Percentiles rank a stretch among this genome's conserved stretches.
These are phyloP conservation scores for Sideroxylon spinosum DNA, from an alignment of 179 eudicot genomes.

Conservation along the genomic window DNA sequence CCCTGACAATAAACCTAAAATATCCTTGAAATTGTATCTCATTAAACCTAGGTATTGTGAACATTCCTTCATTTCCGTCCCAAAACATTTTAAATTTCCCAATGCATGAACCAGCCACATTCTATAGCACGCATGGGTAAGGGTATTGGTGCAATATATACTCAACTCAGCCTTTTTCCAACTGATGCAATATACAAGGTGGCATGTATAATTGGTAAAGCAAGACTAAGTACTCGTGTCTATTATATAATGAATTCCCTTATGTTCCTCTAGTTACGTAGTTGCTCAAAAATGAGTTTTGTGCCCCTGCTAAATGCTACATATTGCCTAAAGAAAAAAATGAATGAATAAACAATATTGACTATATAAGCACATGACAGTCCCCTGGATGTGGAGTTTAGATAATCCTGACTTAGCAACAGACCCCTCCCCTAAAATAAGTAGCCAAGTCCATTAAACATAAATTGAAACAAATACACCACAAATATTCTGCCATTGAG, in stretches of 20 bases:
- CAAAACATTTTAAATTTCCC: no score
- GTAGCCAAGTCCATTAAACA: slow-evolving; percentile 6
- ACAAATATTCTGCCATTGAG: background rate
- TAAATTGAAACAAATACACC: background rate
- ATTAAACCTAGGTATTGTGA: no score
- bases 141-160: no score
- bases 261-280: background rate
- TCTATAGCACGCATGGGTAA: no score
- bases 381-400: background rate
- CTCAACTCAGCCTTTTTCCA: no score
- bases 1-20: no score
- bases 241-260: background rate
- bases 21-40: no score
- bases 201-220: no score
- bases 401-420: background rate
- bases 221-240: background rate
- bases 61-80: no score
- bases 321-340: background rate
- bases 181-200: no score
- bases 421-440: slow-evolving; percentile 1
- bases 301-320: background rate
- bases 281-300: background rate
- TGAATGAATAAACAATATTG: background rate
- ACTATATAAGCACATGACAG: background rate
- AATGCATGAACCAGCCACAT: no score